phyloP scores from a whole-genome alignment of 148 eudicot genomes.

The Bassia scoparia region DNA sequence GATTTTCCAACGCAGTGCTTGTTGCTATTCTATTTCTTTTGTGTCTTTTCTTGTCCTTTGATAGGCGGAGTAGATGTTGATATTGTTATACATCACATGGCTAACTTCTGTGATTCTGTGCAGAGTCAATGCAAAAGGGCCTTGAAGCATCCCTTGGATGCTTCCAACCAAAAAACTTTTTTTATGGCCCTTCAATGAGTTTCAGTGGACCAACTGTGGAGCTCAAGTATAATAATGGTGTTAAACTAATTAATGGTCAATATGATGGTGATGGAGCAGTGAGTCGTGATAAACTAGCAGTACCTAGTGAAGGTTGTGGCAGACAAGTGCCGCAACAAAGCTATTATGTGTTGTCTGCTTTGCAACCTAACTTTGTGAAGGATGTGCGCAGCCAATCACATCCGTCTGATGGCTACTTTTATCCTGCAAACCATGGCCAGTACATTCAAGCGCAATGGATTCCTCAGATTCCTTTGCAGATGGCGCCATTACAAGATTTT shows the following conservation, averaged over 20 bases:
- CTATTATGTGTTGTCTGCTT: constrained; percentile 40
- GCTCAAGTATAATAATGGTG: constrained; percentile 34
- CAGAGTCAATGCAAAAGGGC: constrained; percentile 60
- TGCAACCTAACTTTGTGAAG: constrained; percentile 38
- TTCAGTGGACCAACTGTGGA: constrained; percentile 43
- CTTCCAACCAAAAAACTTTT: constrained; percentile 48
- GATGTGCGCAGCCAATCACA: constrained; percentile 41
- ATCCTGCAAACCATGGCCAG: constrained; percentile 37
- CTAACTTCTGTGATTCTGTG: constrained; percentile 20
- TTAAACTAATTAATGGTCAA: constrained; percentile 33
- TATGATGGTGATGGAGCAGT: constrained; percentile 34
- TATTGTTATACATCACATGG: constrained; percentile 8
- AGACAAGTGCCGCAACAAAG: constrained; percentile 36
- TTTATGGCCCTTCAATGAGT: constrained; percentile 39
- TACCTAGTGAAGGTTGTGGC: constrained; percentile 37
- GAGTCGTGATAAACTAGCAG: constrained; percentile 29
- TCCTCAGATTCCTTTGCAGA: constrained; percentile 48
- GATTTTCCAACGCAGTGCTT: not conserved
- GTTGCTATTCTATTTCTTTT: not conserved
- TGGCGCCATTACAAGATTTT: constrained; percentile 65
- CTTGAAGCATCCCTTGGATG: constrained; percentile 57
- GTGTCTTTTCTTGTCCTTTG: not conserved
- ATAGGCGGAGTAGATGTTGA: not conserved
- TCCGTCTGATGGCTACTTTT: constrained; percentile 44
- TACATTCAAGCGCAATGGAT: constrained; percentile 35